These are phyloP conservation scores for Pseudogymnoascus sp. DNA, from an alignment of 2,329 filamentous ascomycete genomes.

Conservation along the genomic window DNA sequence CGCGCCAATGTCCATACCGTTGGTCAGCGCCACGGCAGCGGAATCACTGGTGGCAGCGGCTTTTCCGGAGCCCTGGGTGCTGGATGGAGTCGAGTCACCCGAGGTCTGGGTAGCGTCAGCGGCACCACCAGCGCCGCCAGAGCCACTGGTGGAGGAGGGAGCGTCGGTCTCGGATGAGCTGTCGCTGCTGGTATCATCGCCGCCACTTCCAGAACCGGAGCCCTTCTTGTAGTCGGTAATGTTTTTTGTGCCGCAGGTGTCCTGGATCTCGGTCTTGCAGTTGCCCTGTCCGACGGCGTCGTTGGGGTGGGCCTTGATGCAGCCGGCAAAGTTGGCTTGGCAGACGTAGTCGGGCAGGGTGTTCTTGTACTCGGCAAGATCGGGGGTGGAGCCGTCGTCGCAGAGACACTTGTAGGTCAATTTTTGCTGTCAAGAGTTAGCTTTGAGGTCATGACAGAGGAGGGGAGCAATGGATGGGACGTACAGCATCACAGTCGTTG, in stretches of 20 bases:
- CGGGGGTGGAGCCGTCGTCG: conserved; percentile 43
- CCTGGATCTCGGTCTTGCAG: conserved; percentile 36
- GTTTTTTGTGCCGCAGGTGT: conserved; percentile 46
- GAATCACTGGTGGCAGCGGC: conserved; percentile 25
- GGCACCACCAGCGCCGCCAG: conserved; percentile 15
- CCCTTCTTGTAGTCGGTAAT: conserved; percentile 25
- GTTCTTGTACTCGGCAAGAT: conserved; percentile 44
- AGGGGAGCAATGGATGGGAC: conserved; percentile 22
- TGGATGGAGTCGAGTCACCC: conserved; percentile 33
- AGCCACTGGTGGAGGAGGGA: conserved; percentile 20
- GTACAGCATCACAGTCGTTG: conserved; percentile 52
- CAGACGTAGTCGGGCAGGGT: conserved; percentile 56
- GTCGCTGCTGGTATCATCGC: conserved; percentile 19
- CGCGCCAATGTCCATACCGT: conserved; percentile 36
- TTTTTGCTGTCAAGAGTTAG: conserved; percentile 30
- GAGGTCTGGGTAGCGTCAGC: conserved; percentile 24
- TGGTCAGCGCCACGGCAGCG: conserved; percentile 32
- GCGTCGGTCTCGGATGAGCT: conserved; percentile 22
- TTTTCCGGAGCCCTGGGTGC: conserved; percentile 20
- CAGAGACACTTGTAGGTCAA: conserved; percentile 52
- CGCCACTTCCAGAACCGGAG: conserved; percentile 27
- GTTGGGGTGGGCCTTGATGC: conserved; percentile 38
- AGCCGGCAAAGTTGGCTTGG: conserved; percentile 42
- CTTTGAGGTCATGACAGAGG: background rate
- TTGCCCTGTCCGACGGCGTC: conserved; percentile 37